Base-by-base conservation (phyloP, 1,284 basidiomycete genomes). In the Neonothopanus nambi region DNA sequence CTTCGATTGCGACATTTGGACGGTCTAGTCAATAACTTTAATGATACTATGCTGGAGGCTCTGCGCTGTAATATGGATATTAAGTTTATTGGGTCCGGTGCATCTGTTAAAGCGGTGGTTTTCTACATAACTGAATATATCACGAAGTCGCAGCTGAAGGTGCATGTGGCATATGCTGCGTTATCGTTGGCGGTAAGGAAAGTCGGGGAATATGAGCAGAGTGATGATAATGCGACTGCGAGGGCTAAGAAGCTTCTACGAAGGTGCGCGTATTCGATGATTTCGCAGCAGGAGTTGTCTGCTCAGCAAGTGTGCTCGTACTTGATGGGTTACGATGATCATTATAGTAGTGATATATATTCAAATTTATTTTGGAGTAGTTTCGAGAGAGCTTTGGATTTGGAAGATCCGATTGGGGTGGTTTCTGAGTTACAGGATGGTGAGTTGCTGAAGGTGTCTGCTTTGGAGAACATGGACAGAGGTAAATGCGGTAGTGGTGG, bases 71-170 rank as follows among this genome's bases (percentile, higher is more conserved):
- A 77, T 44, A 75, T 75, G 67, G 74, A 78, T 48, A 70, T 76
- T 1, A 67, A 70, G 50, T 75, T 69, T 45, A 67, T 77, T 15
- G 68, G 68, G 0, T 74, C 74, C 0, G 74, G 74, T 0, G 47
- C 63, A 6, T 58, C 67, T 0, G 71, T 73, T 0, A 76, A 76
- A 53, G 73, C 71, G 0, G 60, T 74, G 0, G 38, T 73, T 5
- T 71, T 72, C 42, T 76, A 77, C 44, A 71, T 76, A 6, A 76
- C 74, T 0, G 67, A 77, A 48, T 76, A 76, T 48, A 75, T 77
- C 6, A 70, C 71, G 0, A 77, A 77, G 51, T 51, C 67, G 0
- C 62, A 69, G 18, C 43, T 76, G 2, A 70, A 71, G 33, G 56
- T 67, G 0, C 70, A 75, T 56, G 68, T 70, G 3, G 69, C 69